Evolutionary conservation across 129 eudicot genomes (phyloP).

Genomic region (Artemisia argyi): DNA sequence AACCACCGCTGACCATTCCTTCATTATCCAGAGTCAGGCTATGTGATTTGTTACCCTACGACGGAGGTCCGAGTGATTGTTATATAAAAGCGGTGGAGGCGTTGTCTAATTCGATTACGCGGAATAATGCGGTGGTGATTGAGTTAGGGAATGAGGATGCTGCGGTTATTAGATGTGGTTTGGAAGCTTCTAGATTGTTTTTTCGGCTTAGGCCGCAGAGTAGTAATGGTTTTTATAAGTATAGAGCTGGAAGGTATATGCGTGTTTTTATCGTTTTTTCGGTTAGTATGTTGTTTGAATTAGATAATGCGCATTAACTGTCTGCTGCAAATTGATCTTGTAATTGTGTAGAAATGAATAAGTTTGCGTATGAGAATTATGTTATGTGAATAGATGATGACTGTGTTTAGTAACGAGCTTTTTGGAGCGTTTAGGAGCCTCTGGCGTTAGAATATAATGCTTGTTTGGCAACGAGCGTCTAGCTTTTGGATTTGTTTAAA

Average conservation of each 20-base stretch:
- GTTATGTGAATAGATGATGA: slow-evolving; percentile 1
- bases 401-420: background rate
- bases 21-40: slow-evolving; percentile 50
- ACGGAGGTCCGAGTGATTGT: slow-evolving; percentile 57
- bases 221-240: slow-evolving; percentile 53
- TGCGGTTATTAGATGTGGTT: slow-evolving; percentile 75
- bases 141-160: slow-evolving; percentile 68
- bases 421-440: too few relatives aligned
- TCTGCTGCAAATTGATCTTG: background rate
- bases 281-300: background rate
- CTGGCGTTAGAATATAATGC: too few relatives aligned
- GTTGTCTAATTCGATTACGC: slow-evolving; percentile 67
- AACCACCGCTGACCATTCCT: slow-evolving; percentile 20
- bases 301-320: background rate
- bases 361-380: background rate
- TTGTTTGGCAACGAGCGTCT: too few relatives aligned
- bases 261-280: background rate
- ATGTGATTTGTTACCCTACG: slow-evolving; percentile 65
- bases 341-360: background rate
- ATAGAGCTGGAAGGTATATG: slow-evolving; percentile 82
- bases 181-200: slow-evolving; percentile 67
- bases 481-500: too few relatives aligned
- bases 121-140: slow-evolving; percentile 78
- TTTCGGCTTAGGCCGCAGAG: slow-evolving; percentile 52
- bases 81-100: slow-evolving; percentile 78